These are phyloP conservation scores for Zalerion maritima DNA, from an alignment of 495 filamentous ascomycete species.

Conservation along the genomic window DNA sequence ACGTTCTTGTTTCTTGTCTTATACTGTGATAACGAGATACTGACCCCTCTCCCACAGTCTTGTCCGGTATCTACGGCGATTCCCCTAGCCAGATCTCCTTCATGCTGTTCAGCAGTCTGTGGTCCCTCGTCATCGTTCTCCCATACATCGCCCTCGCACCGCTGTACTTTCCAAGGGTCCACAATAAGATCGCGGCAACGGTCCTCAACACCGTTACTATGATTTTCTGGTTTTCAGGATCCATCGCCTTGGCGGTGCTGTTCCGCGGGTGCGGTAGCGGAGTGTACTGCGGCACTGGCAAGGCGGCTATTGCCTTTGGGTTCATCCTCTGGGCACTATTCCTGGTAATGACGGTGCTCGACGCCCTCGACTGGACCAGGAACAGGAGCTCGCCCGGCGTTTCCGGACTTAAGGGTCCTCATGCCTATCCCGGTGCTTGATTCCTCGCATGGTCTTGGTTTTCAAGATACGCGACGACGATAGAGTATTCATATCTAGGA, in stretches of 20 bases:
- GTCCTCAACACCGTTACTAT: conserved; percentile 57
- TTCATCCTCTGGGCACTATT: conserved; percentile 35
- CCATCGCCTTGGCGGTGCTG: conserved; percentile 55
- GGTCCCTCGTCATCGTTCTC: conserved; percentile 55
- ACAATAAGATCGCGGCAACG: conserved; percentile 47
- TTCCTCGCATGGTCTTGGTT: too few species aligned
- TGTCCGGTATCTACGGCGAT: conserved; percentile 9
- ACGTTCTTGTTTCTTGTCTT: conserved; percentile 12
- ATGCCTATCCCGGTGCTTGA: too few species aligned
- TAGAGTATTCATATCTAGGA: too few species aligned
- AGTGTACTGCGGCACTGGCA: conserved; percentile 20
- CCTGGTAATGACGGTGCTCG: too few species aligned
- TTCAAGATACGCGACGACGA: too few species aligned
- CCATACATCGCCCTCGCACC: conserved; percentile 52
- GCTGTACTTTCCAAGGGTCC: conserved; percentile 37
- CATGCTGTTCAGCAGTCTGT: conserved; percentile 59
- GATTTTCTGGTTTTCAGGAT: conserved; percentile 80
- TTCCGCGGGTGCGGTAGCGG: conserved; percentile 21
- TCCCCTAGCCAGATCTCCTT: conserved; percentile 45
- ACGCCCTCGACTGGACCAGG: too few species aligned
- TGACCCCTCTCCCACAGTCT: conserved; percentile 13
- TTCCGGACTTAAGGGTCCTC: too few species aligned
- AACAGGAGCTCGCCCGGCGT: too few species aligned
- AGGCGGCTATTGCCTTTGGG: conserved; percentile 32
- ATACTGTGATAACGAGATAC: neutral